phyloP scores from a whole-genome alignment of 2,329 filamentous ascomycete genomes.

The Exophiala spinifera region DNA sequence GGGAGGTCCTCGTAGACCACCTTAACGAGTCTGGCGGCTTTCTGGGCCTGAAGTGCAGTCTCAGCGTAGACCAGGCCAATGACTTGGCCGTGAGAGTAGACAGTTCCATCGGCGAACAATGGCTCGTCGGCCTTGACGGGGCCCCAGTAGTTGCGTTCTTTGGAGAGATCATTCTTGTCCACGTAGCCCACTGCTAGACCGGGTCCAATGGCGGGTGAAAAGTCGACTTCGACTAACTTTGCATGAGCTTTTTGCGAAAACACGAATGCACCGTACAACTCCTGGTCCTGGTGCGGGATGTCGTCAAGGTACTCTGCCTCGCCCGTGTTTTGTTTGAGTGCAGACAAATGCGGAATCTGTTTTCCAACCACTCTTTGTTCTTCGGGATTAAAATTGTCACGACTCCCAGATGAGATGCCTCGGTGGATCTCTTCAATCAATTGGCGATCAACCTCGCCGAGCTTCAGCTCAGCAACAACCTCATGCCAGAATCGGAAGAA shows the following conservation, averaged over 20 bases:
- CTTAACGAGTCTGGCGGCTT: slow-evolving; percentile 77
- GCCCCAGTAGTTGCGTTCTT: slow-evolving; percentile 82
- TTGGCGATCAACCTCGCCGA: slow-evolving; percentile 63
- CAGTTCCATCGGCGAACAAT: slow-evolving; percentile 88
- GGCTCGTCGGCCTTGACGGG: slow-evolving; percentile 76
- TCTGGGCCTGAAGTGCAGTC: slow-evolving; percentile 71
- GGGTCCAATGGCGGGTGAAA: slow-evolving; percentile 71
- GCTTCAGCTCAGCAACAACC: slow-evolving; percentile 55
- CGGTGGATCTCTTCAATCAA: slow-evolving; percentile 82
- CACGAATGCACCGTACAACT: slow-evolving; percentile 83
- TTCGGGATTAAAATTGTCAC: slow-evolving; percentile 71
- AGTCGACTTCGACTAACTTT: slow-evolving; percentile 69
- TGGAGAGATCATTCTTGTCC: slow-evolving; percentile 77
- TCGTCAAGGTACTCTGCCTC: slow-evolving; percentile 97
- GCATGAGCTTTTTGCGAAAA: slow-evolving; percentile 86
- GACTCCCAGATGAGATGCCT: slow-evolving; percentile 77
- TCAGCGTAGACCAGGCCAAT: slow-evolving; percentile 87
- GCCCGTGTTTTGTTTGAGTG: slow-evolving; percentile 88
- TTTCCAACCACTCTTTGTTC: slow-evolving; percentile 80
- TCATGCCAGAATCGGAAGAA: slow-evolving; percentile 98
- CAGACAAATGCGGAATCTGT: slow-evolving; percentile 78
- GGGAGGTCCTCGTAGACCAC: slow-evolving; percentile 92
- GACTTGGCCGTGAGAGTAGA: slow-evolving; percentile 86
- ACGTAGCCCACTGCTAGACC: slow-evolving; percentile 83
- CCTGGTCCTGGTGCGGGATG: slow-evolving; percentile 80